Base-by-base conservation (phyloP, 352 stramenopile genomes). In the Thraustochytrium striatum region DNA sequence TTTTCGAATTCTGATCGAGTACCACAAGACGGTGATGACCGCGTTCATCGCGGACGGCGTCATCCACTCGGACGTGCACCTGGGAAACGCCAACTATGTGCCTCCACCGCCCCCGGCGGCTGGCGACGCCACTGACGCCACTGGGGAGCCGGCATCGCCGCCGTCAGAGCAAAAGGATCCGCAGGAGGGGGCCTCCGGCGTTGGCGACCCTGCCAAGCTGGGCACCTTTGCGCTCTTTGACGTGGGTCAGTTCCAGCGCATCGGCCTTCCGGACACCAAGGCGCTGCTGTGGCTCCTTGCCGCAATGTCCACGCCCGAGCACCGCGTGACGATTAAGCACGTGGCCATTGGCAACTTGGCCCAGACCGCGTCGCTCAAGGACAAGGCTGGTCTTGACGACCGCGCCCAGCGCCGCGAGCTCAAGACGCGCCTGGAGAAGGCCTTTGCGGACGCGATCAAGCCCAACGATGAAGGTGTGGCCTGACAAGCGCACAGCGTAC, bases 11-110 rank as follows among this genome's bases (percentile, higher is more conserved):
- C 70, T 80, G 19, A 39, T 59, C 11, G 70, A 80, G 57, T 80
- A 80, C 30, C 70, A 80, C 33, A 52, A 47, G 8, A 75, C 70
- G 19, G 70, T 80, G 25, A 72, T 80, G 55, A 7, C 11, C 7
- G 70, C 70, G 21, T 80, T 80, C 7, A 58, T 80, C 28, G 25
- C 44, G 41, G 70, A 80, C 43, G 70, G 70, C 35, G 55, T 80
- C 36, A 75, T 80, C n/a, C 70, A 80, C 58, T 80, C 70, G 19
- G 70, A 80, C 33, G 79, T 80, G 25, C 70, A 80, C 41, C 70
- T 80, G 2, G 70, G 70, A 8, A 80, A 80, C 35, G 70, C 70
- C 0, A 75, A 75, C n/a, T 75, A 61, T 33, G 53, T 61, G 25
- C 33, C 5, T 19, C 25, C 5, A 5, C 5, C 5, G 25, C 25